Evolutionary conservation across 1,284 basidiomycete genomes (phyloP).

Genomic region (Flammula alnicola): DNA sequence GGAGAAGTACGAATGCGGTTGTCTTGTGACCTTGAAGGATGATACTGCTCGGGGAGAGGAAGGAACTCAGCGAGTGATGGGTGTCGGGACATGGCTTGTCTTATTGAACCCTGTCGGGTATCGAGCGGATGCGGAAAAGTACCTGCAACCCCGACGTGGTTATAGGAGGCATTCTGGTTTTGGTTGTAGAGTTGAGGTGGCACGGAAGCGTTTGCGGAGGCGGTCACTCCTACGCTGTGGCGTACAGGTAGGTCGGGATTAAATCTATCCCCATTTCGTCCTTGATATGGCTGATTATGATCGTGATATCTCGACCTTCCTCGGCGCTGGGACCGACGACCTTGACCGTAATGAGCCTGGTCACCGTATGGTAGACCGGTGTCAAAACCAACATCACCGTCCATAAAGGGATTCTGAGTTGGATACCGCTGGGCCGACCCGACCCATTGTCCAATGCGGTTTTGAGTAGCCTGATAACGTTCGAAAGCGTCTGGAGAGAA

Average conservation of each 20-base stretch:
- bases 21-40: background rate
- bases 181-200: no score
- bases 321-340: slow-evolving; percentile 2
- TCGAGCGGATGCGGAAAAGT: no score
- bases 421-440: slow-evolving; percentile 23
- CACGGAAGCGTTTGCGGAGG: no score
- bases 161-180: no score
- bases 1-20: background rate
- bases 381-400: background rate
- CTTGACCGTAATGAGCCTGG: background rate
- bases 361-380: slow-evolving; percentile 1
- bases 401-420: slow-evolving; percentile 12
- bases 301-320: background rate
- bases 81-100: no score
- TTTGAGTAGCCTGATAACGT: slow-evolving; percentile 23
- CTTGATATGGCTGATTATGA: background rate
- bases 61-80: no score
- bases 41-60: background rate
- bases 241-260: background rate
- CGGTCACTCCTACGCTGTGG: no score
- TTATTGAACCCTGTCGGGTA: no score
- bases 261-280: background rate
- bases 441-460: slow-evolving; percentile 27
- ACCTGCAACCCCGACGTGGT: no score
- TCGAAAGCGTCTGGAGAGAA: slow-evolving; percentile 31